Evolutionary conservation across 1,284 basidiomycete species (phyloP).

Genomic region (Trichosporon sp.): DNA sequence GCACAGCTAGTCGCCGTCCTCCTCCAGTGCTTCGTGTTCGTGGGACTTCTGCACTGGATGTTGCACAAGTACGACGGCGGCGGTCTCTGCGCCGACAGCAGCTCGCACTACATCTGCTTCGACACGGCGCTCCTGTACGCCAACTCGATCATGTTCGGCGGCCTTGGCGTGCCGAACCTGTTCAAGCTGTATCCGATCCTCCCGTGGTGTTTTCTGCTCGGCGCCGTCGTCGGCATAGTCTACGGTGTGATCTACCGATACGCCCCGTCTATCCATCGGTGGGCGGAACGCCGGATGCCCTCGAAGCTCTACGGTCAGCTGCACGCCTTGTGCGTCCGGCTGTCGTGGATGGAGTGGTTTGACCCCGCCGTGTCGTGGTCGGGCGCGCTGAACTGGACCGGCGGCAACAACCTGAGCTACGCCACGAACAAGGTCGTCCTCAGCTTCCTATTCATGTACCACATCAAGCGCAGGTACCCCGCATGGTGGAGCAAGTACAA

Average conservation of each 20-base stretch:
- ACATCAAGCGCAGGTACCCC: conserved; percentile 22
- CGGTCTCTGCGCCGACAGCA: conserved; percentile 5
- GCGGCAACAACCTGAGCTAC: conserved; percentile 12
- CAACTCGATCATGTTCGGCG: conserved; percentile 14
- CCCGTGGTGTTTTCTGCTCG: conserved; percentile 20
- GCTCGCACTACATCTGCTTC: conserved; percentile 12
- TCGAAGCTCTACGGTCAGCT: neutral
- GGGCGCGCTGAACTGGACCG: conserved; percentile 13
- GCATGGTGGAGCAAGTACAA: conserved; percentile 26
- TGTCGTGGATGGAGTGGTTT: conserved; percentile 5
- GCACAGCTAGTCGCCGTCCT: conserved; percentile 60
- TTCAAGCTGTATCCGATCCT: conserved; percentile 19
- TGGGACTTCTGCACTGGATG: conserved; percentile 9
- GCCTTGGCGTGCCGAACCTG: conserved; percentile 11
- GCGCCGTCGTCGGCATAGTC: conserved; percentile 9
- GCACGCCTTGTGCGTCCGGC: neutral
- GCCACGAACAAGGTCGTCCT: conserved; percentile 12
- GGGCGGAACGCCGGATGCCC: neutral
- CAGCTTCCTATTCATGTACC: conserved; percentile 16
- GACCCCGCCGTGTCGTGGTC: conserved; percentile 15
- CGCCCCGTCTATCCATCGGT: neutral
- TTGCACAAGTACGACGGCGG: conserved; percentile 10
- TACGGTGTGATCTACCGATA: conserved; percentile 1
- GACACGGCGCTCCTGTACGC: conserved; percentile 3
- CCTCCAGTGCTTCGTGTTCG: conserved; percentile 10